phyloP scores from a whole-genome alignment of 805 yeast genomes.

The Alloascoidea africana region DNA sequence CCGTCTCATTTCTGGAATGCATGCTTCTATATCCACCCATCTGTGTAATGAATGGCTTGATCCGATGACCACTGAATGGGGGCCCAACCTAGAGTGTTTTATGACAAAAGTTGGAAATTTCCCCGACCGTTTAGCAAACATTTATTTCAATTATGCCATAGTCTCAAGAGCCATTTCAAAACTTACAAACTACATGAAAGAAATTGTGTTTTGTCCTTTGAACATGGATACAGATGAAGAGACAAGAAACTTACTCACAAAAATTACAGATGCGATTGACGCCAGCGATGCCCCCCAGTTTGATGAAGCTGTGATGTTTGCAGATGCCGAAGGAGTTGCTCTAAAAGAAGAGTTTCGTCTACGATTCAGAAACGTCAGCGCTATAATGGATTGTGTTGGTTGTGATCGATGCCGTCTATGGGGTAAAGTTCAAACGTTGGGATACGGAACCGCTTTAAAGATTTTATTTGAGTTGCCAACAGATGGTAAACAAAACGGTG shows the following conservation, averaged over 20 bases:
- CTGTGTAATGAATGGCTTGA: slow-evolving; percentile 71
- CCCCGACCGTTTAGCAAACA: slow-evolving; percentile 79
- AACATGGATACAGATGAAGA: slow-evolving; percentile 25
- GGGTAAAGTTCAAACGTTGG: slow-evolving; percentile 96
- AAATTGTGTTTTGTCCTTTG: slow-evolving; percentile 30
- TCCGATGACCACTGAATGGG: slow-evolving; percentile 62
- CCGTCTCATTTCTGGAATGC: slow-evolving; percentile 83
- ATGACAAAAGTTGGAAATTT: slow-evolving; percentile 81
- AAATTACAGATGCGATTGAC: slow-evolving; percentile 20
- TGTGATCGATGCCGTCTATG: slow-evolving; percentile 96
- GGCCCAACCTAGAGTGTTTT: slow-evolving; percentile 68
- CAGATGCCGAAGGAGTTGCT: slow-evolving; percentile 25
- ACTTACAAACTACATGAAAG: slow-evolving; percentile 34
- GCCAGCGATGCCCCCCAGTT: slow-evolving; percentile 20
- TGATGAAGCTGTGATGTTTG: slow-evolving; percentile 30
- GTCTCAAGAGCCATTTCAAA: slow-evolving; percentile 72
- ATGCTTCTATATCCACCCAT: slow-evolving; percentile 90
- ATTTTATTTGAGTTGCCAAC: slow-evolving; percentile 65
- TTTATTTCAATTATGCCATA: slow-evolving; percentile 86
- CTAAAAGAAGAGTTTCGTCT: slow-evolving; percentile 77
- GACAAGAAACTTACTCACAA: slow-evolving; percentile 27
- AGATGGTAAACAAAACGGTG: slow-evolving; percentile 27
- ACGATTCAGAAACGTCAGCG: slow-evolving; percentile 79
- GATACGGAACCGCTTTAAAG: slow-evolving; percentile 94
- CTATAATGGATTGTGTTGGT: slow-evolving; percentile 96